Base-by-base conservation (phyloP, 306 rosid genomes). In the Gillenia trifoliata region DNA sequence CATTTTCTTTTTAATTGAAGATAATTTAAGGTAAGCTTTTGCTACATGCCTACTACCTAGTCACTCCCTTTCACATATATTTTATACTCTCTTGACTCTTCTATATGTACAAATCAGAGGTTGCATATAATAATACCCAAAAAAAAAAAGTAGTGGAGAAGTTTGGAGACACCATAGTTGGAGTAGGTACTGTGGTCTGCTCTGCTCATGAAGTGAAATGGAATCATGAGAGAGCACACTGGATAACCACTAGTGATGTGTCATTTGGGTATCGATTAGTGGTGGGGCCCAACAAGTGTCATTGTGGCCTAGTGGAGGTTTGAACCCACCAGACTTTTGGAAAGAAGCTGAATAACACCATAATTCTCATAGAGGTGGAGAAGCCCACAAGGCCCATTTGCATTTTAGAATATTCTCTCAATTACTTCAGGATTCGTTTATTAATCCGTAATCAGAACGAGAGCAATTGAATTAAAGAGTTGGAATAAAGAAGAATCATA, bases 221-320 rank as follows among this genome's bases (percentile, higher is more conserved):
- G 72, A 69, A 29, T 69, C 43, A 49, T 69, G 22, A 15, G 6
- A 25, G 13, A 33, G 72, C 47, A 28, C 30, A 28, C 10, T 49
- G 61, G 61, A 47, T 8, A 69, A 29, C 45, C 73, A 69, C 73
- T 69, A 29, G 41, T 50, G 62, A 50, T 49, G 33, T 49, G 38
- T 68, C 60, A 49, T 49, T 47, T 47, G 61, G 73, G 62, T 30
- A 29, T 30, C 62, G 29, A 47, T 50, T 30, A 49, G 17, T 49
- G 43, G 73, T 69, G 28, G 62, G 43, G n/a, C 10, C 72, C 11
- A 50, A 50, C 3, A 30, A 49, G 12, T 30, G 41, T 28, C 41
- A 41, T 49, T 50, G 62, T 47, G 59, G 22, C 38, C 4, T 29
- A 12, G 64, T 23, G 56, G 56, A 50, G 10, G 23, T 2, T 5